Percentiles rank a stretch among this genome's conserved stretches.
phyloP scores from a whole-genome alignment of 2,329 filamentous ascomycete species.

The Dothiorella sarmentorum region DNA sequence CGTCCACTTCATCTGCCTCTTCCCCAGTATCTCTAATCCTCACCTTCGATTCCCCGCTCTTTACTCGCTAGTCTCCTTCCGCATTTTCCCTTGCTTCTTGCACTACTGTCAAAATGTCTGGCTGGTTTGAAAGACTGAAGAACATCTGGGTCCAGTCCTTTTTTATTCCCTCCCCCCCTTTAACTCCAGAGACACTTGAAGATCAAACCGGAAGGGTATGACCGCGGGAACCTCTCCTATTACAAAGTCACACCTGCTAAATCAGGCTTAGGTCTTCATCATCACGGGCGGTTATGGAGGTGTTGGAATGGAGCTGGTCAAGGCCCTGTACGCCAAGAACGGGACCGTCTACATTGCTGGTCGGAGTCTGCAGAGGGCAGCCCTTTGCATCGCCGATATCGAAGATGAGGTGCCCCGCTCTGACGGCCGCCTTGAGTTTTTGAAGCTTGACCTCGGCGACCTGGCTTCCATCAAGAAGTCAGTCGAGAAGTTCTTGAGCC shows the following conservation, averaged over 20 bases:
- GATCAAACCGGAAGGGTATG: slow-evolving; percentile 25
- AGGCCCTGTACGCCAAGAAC: slow-evolving; percentile 53
- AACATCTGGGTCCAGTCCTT: slow-evolving; percentile 23
- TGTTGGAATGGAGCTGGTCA: slow-evolving; percentile 52
- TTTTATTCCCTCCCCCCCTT: slow-evolving; percentile 37
- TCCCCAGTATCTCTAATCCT: neutral
- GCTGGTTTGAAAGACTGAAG: slow-evolving; percentile 1
- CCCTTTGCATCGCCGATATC: slow-evolving; percentile 46
- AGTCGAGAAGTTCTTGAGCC: slow-evolving; percentile 35
- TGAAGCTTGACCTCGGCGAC: slow-evolving; percentile 42
- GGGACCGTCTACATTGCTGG: slow-evolving; percentile 56
- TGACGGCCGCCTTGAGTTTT: slow-evolving; percentile 24
- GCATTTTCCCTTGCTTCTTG: neutral
- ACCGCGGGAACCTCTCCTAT: neutral
- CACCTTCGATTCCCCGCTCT: neutral
- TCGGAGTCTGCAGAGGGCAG: slow-evolving; percentile 46
- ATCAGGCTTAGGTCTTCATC: slow-evolving; percentile 42
- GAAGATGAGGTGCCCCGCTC: slow-evolving; percentile 34
- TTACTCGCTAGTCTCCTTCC: neutral
- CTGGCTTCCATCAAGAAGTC: slow-evolving; percentile 40
- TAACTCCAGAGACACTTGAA: slow-evolving; percentile 43
- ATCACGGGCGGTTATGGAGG: slow-evolving; percentile 50
- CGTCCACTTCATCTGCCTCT: neutral
- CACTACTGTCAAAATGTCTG: slow-evolving; percentile 5
- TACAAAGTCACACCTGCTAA: neutral